These are phyloP conservation scores for Cryptosporidium bovis DNA, from an alignment of 169 alveolate species.

Conservation along the genomic window DNA sequence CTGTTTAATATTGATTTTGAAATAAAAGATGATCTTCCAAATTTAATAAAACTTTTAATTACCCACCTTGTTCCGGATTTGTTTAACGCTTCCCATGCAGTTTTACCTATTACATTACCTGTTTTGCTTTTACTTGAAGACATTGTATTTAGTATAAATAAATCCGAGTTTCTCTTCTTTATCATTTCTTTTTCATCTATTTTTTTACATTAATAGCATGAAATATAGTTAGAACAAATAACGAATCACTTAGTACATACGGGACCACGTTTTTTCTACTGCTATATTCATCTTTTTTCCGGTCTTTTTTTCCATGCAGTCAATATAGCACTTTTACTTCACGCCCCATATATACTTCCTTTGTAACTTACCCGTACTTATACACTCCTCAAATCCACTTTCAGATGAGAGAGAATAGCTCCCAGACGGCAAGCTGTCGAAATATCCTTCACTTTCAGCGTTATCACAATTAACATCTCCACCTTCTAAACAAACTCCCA, in stretches of 20 bases:
- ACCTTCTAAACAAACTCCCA: neutral
- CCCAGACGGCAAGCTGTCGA: too few relatives aligned
- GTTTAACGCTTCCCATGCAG: conserved; percentile 72
- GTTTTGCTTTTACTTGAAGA: conserved; percentile 60
- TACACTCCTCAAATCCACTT: too few relatives aligned
- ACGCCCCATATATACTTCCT: too few relatives aligned
- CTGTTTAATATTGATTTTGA: conserved; percentile 42
- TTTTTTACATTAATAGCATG: too few relatives aligned
- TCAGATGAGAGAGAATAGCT: too few relatives aligned
- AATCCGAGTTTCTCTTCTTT: conserved; percentile 16
- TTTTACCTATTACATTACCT: conserved; percentile 46
- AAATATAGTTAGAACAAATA: neutral
- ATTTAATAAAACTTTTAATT: conserved; percentile 32
- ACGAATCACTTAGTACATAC: neutral
- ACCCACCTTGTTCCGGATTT: conserved; percentile 63
- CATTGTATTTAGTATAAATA: conserved; percentile 37
- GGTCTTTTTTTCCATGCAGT: neutral
- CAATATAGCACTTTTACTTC: too few relatives aligned
- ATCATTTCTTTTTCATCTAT: conserved; percentile 23
- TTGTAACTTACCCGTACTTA: too few relatives aligned
- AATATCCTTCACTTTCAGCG: neutral
- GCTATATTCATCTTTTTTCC: neutral
- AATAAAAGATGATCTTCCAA: conserved; percentile 69
- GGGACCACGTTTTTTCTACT: neutral
- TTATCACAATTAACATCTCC: neutral